Conservation (phyloP, 805 yeast genomes). For the Yamadazyma ubonensis region DNA sequence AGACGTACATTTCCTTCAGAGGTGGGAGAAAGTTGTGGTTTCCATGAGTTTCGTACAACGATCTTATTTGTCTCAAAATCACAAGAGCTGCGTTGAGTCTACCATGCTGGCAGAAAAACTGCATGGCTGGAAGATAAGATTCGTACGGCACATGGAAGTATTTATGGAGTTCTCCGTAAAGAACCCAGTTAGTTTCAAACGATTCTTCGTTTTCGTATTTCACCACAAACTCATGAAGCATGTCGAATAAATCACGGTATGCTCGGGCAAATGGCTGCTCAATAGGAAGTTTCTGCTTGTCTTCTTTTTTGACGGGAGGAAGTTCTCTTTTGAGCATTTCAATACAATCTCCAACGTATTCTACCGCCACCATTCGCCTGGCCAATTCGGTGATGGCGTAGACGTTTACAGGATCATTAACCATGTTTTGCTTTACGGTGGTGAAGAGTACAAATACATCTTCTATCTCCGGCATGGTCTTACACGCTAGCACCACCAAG, state of each 20-base stretch:
- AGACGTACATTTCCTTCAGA: conserved; percentile 53
- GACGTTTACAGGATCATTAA: conserved; percentile 24
- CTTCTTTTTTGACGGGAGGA: conserved; percentile 33
- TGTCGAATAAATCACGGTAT: conserved; percentile 28
- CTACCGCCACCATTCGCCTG: conserved; percentile 29
- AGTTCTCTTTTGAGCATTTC: conserved; percentile 42
- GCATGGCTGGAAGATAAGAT: conserved; percentile 56
- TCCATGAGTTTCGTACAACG: conserved; percentile 51
- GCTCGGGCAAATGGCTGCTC: conserved; percentile 23
- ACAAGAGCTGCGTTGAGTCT: conserved; percentile 62
- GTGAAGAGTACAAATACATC: conserved; percentile 33
- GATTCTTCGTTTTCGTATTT: conserved; percentile 29
- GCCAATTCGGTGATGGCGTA: conserved; percentile 30
- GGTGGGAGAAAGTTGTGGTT: conserved; percentile 27
- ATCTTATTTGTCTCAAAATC: conserved; percentile 60
- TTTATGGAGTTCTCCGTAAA: conserved; percentile 56
- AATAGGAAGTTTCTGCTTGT: conserved; percentile 26
- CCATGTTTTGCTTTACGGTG: conserved; percentile 37
- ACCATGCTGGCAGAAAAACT: conserved; percentile 51
- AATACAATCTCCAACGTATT: conserved; percentile 41
- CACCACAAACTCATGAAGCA: conserved; percentile 31
- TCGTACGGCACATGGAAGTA: conserved; percentile 59
- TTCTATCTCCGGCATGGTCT: conserved; percentile 26
- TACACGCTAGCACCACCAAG: conserved; percentile 38
- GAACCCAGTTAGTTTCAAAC: conserved; percentile 52